These are phyloP conservation scores for Staphylotrichum longicolle DNA, from an alignment of 495 filamentous ascomycete species.

Conservation along the genomic window DNA sequence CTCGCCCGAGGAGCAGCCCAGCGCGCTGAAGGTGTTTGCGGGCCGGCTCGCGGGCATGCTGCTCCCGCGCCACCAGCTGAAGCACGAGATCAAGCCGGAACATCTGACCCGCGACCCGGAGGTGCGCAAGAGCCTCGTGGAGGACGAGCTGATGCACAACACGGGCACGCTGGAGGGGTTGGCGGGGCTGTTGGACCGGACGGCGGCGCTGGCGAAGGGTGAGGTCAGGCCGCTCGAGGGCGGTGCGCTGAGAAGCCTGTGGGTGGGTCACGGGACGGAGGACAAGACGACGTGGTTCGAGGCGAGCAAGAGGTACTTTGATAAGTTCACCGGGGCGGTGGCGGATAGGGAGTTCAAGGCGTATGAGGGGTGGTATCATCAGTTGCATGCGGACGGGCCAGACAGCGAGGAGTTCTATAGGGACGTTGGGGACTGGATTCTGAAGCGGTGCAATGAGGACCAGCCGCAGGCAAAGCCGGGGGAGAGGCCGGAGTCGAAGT, in stretches of 20 bases:
- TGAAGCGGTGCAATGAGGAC: slow-evolving; percentile 43
- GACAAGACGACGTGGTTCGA: slow-evolving; percentile 65
- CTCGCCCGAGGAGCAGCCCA: slow-evolving; percentile 59
- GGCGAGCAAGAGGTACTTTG: slow-evolving; percentile 60
- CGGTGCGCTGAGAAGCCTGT: slow-evolving; percentile 46
- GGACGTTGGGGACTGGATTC: slow-evolving; percentile 74
- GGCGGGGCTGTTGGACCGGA: slow-evolving; percentile 70
- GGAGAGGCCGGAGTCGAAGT: slow-evolving; percentile 18
- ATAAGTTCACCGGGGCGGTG: slow-evolving; percentile 46
- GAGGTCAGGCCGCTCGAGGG: slow-evolving; percentile 34
- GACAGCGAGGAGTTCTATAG: slow-evolving; percentile 60
- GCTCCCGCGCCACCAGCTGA: slow-evolving; percentile 59
- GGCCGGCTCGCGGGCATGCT: slow-evolving; percentile 64
- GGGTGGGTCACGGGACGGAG: slow-evolving; percentile 64
- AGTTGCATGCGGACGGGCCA: slow-evolving; percentile 68
- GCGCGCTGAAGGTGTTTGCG: slow-evolving; percentile 51
- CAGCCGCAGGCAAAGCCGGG: too few relatives aligned
- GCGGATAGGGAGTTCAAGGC: slow-evolving; percentile 65
- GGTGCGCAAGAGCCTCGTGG: slow-evolving; percentile 53
- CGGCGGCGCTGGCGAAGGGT: slow-evolving; percentile 48
- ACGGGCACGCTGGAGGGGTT: slow-evolving; percentile 77
- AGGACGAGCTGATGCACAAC: slow-evolving; percentile 69
- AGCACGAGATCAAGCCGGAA: slow-evolving; percentile 54
- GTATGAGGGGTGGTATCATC: slow-evolving; percentile 79
- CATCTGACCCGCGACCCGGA: slow-evolving; percentile 62